phyloP scores from a whole-genome alignment of 1,284 basidiomycete species.

The Boletus sp. region DNA sequence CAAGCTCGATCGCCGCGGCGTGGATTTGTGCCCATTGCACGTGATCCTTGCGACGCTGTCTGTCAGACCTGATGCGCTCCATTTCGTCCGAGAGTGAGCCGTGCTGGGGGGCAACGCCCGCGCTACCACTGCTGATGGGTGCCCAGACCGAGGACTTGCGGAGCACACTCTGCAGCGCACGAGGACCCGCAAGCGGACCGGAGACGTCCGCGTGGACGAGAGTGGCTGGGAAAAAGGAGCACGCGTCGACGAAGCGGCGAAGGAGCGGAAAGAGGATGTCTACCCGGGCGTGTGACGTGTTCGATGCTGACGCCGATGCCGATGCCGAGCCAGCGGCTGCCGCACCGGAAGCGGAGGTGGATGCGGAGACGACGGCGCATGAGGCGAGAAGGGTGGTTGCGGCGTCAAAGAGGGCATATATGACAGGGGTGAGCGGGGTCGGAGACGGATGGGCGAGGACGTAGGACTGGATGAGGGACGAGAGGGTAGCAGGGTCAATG shows the following conservation, averaged over 20 bases:
- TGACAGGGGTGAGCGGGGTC: conserved; percentile 50
- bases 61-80: conserved; percentile 58
- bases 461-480: conserved; percentile 53
- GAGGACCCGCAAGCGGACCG: conserved; percentile 54
- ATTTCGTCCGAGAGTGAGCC: conserved; percentile 53
- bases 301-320: conserved; percentile 6
- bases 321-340: neutral
- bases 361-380: conserved; percentile 35
- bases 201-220: conserved; percentile 54
- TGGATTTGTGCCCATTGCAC: conserved; percentile 66
- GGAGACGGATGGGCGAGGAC: conserved; percentile 48
- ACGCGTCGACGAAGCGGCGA: conserved; percentile 53
- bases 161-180: conserved; percentile 57
- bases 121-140: conserved; percentile 7
- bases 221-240: conserved; percentile 48
- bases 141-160: conserved; percentile 58
- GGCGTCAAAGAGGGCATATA: conserved; percentile 57
- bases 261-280: conserved; percentile 40
- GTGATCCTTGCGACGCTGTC: conserved; percentile 59
- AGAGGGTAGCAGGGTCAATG: conserved; percentile 49
- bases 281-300: conserved; percentile 12
- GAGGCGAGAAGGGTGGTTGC: conserved; percentile 30
- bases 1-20: conserved; percentile 58
- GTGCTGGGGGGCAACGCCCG: conserved; percentile 8
- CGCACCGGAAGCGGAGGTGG: conserved; percentile 25